Evolutionary conservation across 192 early-diverging fungal genomes (phyloP).

Genomic region (Podochytrium sp.): DNA sequence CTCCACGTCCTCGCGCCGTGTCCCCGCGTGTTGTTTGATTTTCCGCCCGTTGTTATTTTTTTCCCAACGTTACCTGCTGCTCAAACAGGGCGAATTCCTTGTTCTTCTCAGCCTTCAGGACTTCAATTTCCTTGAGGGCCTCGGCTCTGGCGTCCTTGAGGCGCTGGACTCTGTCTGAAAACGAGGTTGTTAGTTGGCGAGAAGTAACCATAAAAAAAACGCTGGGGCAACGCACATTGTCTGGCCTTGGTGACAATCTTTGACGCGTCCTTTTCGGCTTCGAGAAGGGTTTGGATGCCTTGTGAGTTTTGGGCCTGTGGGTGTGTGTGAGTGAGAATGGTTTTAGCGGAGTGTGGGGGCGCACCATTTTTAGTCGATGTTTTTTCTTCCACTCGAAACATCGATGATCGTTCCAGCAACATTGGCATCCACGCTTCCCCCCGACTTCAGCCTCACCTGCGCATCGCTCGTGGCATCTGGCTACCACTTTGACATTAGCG

Average conservation of each 20-base stretch:
- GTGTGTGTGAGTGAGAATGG: not conserved
- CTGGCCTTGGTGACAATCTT: conserved; percentile 91
- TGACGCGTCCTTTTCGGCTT: conserved; percentile 96
- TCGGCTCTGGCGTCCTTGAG: conserved; percentile 95
- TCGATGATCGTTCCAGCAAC: too few species aligned
- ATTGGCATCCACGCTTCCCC: too few species aligned
- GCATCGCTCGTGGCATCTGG: not conserved
- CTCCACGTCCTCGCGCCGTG: too few species aligned
- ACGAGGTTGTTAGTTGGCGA: not conserved
- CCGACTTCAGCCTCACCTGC: not conserved
- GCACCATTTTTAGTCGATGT: conserved; percentile 5
- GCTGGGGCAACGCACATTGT: conserved; percentile 67
- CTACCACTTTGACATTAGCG: conserved; percentile 7
- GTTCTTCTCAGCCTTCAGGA: conserved; percentile 82
- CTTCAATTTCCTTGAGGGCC: conserved; percentile 89
- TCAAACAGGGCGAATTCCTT: conserved; percentile 78
- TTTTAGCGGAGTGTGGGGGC: not conserved
- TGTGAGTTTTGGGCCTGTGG: conserved; percentile 65
- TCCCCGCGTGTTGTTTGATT: too few species aligned
- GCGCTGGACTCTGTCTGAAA: conserved; percentile 82
- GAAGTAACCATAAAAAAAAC: not conserved
- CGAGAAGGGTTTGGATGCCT: conserved; percentile 94
- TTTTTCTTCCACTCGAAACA: too few species aligned
- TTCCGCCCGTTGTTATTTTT: too few species aligned
- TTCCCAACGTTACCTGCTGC: conserved; percentile 69